phyloP scores from a whole-genome alignment of 202 grass and related monocot genomes.

The Musa balbisiana region DNA sequence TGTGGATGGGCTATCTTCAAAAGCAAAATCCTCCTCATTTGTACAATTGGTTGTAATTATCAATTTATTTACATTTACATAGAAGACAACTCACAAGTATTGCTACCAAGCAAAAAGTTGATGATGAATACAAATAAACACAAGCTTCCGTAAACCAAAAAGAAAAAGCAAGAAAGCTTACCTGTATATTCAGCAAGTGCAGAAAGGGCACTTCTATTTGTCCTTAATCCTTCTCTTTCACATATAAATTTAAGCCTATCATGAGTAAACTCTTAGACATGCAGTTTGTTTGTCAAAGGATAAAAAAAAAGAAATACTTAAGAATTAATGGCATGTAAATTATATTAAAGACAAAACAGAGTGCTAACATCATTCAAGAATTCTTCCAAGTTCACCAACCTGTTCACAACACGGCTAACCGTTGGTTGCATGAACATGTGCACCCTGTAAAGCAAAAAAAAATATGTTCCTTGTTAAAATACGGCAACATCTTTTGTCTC shows the following conservation, averaged over 20 bases:
- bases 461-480: not conserved
- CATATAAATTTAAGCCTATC: conserved; percentile 87
- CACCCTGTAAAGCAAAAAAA: conserved; percentile 55
- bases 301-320: not conserved
- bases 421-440: conserved; percentile 83
- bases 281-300: not conserved
- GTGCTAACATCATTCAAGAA: not conserved
- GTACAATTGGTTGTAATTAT: not conserved
- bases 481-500: not conserved
- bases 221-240: conserved; percentile 83
- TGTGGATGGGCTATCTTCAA: not conserved
- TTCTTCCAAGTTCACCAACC: conserved; percentile 33
- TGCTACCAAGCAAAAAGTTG: too few relatives aligned
- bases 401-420: conserved; percentile 83
- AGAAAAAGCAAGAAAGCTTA: conserved; percentile 29
- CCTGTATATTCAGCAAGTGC: conserved; percentile 90
- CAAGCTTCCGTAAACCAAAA: not conserved
- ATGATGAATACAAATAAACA: not conserved
- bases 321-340: not conserved
- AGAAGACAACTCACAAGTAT: not conserved
- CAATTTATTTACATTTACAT: not conserved
- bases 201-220: conserved; percentile 72
- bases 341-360: conserved; percentile 6
- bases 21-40: not conserved
- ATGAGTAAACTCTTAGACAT: conserved; percentile 23